Evolutionary conservation across 139 green algal genomes (phyloP), one percentile per base, ranked within the genome.

Genomic region (Picochlorum sp.): DNA sequence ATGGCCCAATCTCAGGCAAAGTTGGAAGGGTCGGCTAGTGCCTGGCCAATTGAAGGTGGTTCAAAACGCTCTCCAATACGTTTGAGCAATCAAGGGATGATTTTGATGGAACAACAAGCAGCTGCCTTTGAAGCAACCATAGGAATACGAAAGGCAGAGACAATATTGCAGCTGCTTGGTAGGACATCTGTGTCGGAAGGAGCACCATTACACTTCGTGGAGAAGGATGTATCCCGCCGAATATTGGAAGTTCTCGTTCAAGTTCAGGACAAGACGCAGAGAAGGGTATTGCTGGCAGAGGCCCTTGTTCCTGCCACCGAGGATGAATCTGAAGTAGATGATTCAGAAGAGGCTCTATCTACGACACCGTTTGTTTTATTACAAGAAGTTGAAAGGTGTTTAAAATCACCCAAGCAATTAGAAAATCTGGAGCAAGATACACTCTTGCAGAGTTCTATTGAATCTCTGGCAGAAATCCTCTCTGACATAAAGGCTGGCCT

Each of bases 161-260:
- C 51, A 12, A 39, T 68, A 10, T 41, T 40, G 25, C 57, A 65
- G n/a, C 51, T 68, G 20, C 50, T 76, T 13, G 53, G 70, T 7
- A 52, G 66, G 18, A 61, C 54, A 9, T 29, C 24, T 28, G 37
- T 77, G 33, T 10, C 58, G 28, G 31, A 59, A 14, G 14, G 39
- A 56, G 62, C 39, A 30, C 36, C 25, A 18, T 44, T 39, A 24
- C 12, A 18, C 25, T 59, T 35, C 28, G 26, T n/a, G 24, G 40
- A 59, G 10, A 40, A 32, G 4, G 51, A 69, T 24, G 43, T 35
- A 1, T 52, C 59, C 30, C 50, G 55, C 12, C 49, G 71, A 29
- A 79, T 79, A 39, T 36, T 79, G 39, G 61, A 79, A 20, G 52
- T 78, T 14, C 61, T 79, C 33, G 13, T 79, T 20, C 43, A 25